These are phyloP conservation scores for Skeletonema grethae DNA, from an alignment of 108 stramenopile species.

Conservation along the genomic window DNA sequence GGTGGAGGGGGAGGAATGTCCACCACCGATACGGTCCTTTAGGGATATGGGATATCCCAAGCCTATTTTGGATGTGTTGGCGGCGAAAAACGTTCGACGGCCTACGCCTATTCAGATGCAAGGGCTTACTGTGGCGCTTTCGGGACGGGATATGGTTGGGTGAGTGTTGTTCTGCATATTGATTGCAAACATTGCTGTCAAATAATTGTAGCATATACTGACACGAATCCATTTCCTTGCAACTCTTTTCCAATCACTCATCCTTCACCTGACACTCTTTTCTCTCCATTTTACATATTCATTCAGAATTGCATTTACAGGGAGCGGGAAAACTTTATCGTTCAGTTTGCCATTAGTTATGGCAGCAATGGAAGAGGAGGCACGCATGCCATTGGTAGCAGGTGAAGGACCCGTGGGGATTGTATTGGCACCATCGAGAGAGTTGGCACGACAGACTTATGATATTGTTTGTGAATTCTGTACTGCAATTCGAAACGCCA, in stretches of 20 bases:
- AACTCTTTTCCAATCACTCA: too few species aligned
- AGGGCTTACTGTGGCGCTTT: slow-evolving; percentile 95
- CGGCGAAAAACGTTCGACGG: slow-evolving; percentile 85
- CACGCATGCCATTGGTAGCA: slow-evolving; percentile 87
- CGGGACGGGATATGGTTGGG: slow-evolving; percentile 98
- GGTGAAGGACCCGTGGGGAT: slow-evolving; percentile 97
- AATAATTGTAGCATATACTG: too few species aligned
- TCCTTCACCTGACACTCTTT: too few species aligned
- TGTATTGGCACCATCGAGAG: slow-evolving; percentile 95
- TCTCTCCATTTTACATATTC: too few species aligned
- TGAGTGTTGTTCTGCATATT: too few species aligned
- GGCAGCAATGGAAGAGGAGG: slow-evolving; percentile 96
- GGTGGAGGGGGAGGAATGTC: slow-evolving; percentile 90
- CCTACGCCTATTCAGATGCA: slow-evolving; percentile 99
- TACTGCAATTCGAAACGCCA: slow-evolving; percentile 17
- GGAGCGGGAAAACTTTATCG: slow-evolving; percentile 94
- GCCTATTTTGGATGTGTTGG: slow-evolving; percentile 77
- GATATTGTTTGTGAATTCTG: slow-evolving; percentile 87
- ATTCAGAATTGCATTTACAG: slow-evolving; percentile 92
- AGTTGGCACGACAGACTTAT: slow-evolving; percentile 97
- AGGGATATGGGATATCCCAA: slow-evolving; percentile 93
- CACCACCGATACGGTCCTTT: slow-evolving; percentile 92
- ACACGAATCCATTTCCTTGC: too few species aligned
- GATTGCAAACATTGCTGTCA: too few species aligned
- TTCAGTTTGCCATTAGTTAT: slow-evolving; percentile 95